Conservation (phyloP, 2,329 filamentous ascomycete species). For the Zelopaecilomyces penicillatus region DNA sequence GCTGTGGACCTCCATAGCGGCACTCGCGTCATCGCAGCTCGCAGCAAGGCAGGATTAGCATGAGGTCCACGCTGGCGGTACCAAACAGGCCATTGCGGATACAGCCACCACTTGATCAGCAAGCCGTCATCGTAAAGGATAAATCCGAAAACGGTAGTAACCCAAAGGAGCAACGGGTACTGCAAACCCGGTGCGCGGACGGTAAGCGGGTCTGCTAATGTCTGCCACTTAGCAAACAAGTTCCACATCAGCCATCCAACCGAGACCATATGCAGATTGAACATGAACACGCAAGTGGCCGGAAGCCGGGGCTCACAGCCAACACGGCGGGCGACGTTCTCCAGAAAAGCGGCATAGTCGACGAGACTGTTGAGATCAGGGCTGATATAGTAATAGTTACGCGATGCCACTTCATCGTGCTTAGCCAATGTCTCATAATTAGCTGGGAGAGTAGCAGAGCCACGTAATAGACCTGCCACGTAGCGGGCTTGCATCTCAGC, state of each 20-base stretch:
- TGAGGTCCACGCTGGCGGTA: neutral
- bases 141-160: neutral
- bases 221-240: neutral
- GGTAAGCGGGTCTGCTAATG: neutral
- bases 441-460: neutral
- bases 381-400: neutral
- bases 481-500: neutral
- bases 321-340: neutral
- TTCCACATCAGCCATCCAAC: neutral
- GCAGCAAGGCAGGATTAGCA: neutral
- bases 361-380: neutral
- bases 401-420: neutral
- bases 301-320: neutral
- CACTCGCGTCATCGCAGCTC: neutral
- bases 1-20: neutral
- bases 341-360: neutral
- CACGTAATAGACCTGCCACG: neutral
- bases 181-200: neutral
- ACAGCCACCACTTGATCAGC: neutral
- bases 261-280: neutral
- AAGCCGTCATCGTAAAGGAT: neutral
- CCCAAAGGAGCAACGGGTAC: neutral
- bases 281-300: neutral
- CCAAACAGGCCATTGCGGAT: neutral
- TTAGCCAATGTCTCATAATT: neutral